These are phyloP conservation scores for Quercus lobata DNA, from an alignment of 331 rosid species.

Conservation along the genomic window DNA sequence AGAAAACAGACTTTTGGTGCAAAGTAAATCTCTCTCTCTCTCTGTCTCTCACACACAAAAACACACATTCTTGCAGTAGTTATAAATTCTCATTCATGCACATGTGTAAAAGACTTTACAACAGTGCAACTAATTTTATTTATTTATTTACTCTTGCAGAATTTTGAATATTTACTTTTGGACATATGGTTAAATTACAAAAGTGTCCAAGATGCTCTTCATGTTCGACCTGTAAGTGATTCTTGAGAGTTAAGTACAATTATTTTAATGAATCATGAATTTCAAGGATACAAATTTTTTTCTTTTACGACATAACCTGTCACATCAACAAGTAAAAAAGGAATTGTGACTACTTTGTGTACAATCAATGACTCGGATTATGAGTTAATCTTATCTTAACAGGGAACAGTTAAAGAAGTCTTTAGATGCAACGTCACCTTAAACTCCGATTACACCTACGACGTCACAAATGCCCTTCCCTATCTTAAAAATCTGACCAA, in stretches of 20 bases:
- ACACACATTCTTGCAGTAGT: no score
- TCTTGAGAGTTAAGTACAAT: neutral
- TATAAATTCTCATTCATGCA: no score
- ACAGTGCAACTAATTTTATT: neutral
- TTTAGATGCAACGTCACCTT: conserved; percentile 7
- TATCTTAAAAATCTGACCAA: conserved; percentile 17
- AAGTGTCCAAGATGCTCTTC: conserved; percentile 21
- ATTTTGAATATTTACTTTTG: conserved; percentile 8
- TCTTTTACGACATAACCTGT: no score
- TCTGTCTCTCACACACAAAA: neutral
- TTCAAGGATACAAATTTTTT: no score
- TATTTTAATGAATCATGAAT: no score
- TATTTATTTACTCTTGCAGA: neutral
- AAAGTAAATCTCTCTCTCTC: neutral
- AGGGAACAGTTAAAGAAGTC: conserved; percentile 22
- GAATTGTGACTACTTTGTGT: no score
- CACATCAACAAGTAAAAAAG: no score
- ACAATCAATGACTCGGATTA: no score
- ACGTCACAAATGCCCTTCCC: neutral
- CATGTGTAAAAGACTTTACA: no score
- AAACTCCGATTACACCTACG: neutral
- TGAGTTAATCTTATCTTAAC: neutral
- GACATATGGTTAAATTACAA: conserved; percentile 10
- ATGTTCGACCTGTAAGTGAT: conserved; percentile 14
- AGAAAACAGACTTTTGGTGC: conserved; percentile 6